Percentiles rank a stretch among this genome's conserved stretches.
Evolutionary conservation across 225 moss, liverwort and hornwort genomes (phyloP).

Genomic region (Polytrichum commune): DNA sequence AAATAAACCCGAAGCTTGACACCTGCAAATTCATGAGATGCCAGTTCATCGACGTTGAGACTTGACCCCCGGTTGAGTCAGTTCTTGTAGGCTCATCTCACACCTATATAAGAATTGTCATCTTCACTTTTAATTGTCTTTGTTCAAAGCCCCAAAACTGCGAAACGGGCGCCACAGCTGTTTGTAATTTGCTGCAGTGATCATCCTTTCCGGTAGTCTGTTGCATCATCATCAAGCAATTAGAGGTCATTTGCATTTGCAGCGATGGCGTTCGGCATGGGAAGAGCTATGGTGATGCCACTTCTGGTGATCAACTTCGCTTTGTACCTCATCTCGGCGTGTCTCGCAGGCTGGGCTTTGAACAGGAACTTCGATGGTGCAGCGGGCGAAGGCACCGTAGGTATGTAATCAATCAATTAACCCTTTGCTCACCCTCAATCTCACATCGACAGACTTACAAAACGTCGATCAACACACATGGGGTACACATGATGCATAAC

Average conservation of each 20-base stretch:
- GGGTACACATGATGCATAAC: neutral
- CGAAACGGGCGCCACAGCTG: too few species aligned
- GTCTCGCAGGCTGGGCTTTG: conserved; percentile 13
- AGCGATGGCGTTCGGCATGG: conserved; percentile 2
- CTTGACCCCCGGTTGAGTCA: too few species aligned
- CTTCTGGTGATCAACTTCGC: conserved; percentile 8
- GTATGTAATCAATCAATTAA: neutral
- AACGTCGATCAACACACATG: too few species aligned
- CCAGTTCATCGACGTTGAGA: too few species aligned
- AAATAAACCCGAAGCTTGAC: too few species aligned
- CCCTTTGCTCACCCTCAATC: neutral
- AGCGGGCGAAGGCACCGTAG: neutral
- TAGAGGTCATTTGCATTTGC: neutral
- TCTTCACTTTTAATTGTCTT: too few species aligned
- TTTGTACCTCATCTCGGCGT: conserved; percentile 11
- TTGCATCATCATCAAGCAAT: neutral
- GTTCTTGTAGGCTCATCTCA: too few species aligned
- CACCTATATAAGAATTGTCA: too few species aligned
- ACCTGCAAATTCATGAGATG: too few species aligned
- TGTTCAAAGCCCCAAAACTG: too few species aligned
- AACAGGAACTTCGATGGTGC: conserved; percentile 10
- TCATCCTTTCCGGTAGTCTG: too few species aligned
- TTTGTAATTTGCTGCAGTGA: too few species aligned
- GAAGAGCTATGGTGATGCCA: neutral
- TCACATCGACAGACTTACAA: neutral